Evolutionary conservation across 2,329 filamentous ascomycete genomes (phyloP), one percentile per base, ranked within the genome.

Genomic region (Phialophora verrucosa): DNA sequence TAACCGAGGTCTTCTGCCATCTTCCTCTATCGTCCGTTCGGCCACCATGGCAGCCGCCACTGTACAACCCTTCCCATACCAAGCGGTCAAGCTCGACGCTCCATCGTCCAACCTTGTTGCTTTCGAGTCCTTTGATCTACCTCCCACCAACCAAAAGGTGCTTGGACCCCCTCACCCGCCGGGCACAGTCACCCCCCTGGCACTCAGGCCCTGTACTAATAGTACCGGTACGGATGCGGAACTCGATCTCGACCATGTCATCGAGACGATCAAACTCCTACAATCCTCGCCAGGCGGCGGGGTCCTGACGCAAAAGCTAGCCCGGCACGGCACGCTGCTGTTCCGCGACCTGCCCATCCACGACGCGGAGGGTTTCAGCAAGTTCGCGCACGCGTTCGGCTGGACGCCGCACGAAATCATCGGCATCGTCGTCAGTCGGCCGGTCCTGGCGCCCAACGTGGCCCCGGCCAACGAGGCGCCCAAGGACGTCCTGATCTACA

Each of bases 341-440:
- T 84, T 84, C 72, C 77, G 82, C 32, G 77, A 75, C 25, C 73
- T 84, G 6, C 81, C 81, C 4, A 83, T 84, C 58, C 74, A 78
- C 49, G 73, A 75, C 62, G 82, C 81, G 1, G 66, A 78, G 4
- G 81, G 83, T 31, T 84, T 84, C 69, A 82, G 79, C 73, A 77
- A 73, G 65, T 84, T 84, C 68, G 80, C 81, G 0, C 82, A 84
- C 64, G 80, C 82, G 0, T 84, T 84, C 68, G 81, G 81, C 0
- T 82, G 78, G 67, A 74, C 69, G 1, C 81, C 82, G 1, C 82
- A 84, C 60, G 82, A 84, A 67, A 83, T 83, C 63, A 84, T 84
- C 57, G 82, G 82, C 0, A 83, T 83, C 53, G 81, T 83, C 0
- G 81, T 84, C 5, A 75, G 83, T 55, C 73, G 83, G 50, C 81